phyloP scores from a whole-genome alignment of 805 yeast species.

The Candida schatavii region DNA sequence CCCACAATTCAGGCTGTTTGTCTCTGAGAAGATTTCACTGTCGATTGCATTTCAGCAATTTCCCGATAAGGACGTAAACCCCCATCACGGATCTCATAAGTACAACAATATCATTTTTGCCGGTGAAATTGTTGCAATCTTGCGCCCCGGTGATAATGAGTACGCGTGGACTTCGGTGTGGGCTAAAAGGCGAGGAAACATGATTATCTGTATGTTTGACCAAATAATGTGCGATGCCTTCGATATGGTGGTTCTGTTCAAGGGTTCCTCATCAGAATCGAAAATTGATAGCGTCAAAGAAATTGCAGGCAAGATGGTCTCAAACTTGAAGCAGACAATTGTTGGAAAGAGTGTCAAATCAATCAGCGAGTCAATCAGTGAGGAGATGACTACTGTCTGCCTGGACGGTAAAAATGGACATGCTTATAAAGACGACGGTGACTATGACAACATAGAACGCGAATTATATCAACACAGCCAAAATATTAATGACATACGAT shows the following conservation, averaged over 20 bases:
- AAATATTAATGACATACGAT: constrained; percentile 41
- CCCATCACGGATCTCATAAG: constrained; percentile 11
- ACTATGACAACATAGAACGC: constrained; percentile 1
- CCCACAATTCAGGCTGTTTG: constrained; percentile 71
- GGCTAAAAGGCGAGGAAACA: constrained; percentile 74
- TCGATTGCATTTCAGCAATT: constrained; percentile 1
- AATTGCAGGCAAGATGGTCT: constrained; percentile 34
- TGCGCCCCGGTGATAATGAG: constrained; percentile 57
- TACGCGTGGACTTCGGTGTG: constrained; percentile 85
- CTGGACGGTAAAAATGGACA: background rate
- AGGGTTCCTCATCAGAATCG: constrained; percentile 12
- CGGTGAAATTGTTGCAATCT: constrained; percentile 82
- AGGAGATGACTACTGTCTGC: constrained; percentile 23
- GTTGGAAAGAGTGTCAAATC: constrained; percentile 8
- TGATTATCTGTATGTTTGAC: constrained; percentile 81
- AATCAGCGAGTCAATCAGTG: constrained; percentile 26
- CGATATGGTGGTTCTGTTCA: constrained; percentile 46
- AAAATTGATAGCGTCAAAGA: constrained; percentile 24
- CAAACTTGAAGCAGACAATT: constrained; percentile 13
- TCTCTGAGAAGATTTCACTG: constrained; percentile 42
- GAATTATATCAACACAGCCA: constrained; percentile 4
- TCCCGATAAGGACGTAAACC: constrained; percentile 15
- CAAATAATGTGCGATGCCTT: constrained; percentile 69
- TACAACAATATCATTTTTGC: constrained; percentile 57
- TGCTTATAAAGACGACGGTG: background rate